Percentiles rank a stretch among this genome's conserved stretches.
Evolutionary conservation across 2,329 filamentous ascomycete species (phyloP).

Genomic region (Colletotrichum limetticola): DNA sequence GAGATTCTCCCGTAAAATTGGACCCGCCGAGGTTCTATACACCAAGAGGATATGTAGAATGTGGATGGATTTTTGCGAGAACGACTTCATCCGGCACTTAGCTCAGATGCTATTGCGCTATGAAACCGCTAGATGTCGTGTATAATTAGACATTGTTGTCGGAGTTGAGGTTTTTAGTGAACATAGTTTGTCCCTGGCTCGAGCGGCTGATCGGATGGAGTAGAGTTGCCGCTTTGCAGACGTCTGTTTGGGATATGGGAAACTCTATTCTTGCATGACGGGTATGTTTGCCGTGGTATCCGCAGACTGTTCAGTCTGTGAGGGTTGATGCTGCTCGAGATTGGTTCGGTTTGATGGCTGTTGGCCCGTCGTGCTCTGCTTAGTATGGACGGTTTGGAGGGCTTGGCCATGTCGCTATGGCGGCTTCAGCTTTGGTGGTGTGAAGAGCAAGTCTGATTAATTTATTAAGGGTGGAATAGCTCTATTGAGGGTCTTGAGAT

Average conservation of each 20-base stretch:
- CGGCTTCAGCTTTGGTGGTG: not conserved
- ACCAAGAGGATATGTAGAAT: not conserved
- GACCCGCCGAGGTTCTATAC: not conserved
- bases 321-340: not conserved
- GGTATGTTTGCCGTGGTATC: no score
- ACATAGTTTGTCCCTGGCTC: not conserved
- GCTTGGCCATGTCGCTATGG: not conserved
- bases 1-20: no score
- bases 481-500: not conserved
- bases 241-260: not conserved
- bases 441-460: not conserved
- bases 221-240: not conserved
- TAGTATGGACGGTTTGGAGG: no score
- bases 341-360: not conserved
- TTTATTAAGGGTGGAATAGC: no score
- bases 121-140: not conserved
- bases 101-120: no score
- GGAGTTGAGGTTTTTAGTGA: not conserved
- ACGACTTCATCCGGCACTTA: not conserved
- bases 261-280: not conserved
- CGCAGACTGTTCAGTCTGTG: not conserved
- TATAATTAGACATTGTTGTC: not conserved
- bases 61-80: not conserved
- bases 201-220: not conserved
- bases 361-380: not conserved